Evolutionary conservation across 257 asterid genomes (phyloP), one percentile per base, ranked within the genome.

Genomic region (Cordia subcordata): DNA sequence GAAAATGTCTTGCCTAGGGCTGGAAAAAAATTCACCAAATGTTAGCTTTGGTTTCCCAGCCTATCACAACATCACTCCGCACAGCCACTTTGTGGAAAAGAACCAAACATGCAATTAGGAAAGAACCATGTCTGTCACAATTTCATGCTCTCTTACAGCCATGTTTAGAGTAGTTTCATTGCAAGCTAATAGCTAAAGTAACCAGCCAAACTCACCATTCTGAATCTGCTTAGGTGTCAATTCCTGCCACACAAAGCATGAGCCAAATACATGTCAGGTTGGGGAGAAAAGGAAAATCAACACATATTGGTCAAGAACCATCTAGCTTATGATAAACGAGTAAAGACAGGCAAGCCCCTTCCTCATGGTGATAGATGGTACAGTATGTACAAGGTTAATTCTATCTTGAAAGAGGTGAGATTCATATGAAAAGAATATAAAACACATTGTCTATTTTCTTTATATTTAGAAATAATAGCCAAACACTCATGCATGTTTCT

Each of bases 1-100:
- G 97, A 87, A 76, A 93, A 93, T 49, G 99, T 87, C 88, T 93
- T 89, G 83, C 90, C 76, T 75, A 93, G 85, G 60, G 91, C 99
- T 93, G 95, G 51, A 69, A 81, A 54, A 63, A 65, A 57, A 62
- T 69, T 72, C 35, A 73, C 14, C 66, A 58, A 62, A 49, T 63
- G 33, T 77, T 22, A 70, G 60, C 51, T 63, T 56, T 66, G 40
- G 49, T 14, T 56, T 19, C 44, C 16, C 20, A 42, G 44, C 4
- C 35, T 64, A 22, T 27, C 50, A 33, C 10, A 17, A 55, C 23
- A 17, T 52, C 22, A 53, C 32, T 39, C 33, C 17, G 14, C n/a
- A 57, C 35, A 45, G 69, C 21, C 2, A 55, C 4, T 23, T 1
- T 44, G 33, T 44, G 37, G 17, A 27, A 55, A 3, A 8, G 23